Base-by-base conservation (phyloP, 495 filamentous ascomycete genomes). In the Neurospora sp. region DNA sequence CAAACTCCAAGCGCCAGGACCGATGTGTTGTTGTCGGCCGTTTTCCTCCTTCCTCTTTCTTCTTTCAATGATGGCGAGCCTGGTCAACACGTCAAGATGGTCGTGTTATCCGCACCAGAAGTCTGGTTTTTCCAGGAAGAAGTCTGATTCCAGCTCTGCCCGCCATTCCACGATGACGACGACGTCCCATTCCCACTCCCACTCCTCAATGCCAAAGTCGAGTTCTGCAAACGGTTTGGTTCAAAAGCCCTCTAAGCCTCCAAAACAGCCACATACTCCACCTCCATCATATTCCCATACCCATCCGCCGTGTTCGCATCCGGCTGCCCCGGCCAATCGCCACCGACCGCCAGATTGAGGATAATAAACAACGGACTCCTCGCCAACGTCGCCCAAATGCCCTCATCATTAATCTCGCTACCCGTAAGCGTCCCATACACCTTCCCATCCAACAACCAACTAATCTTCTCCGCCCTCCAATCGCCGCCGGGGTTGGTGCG, bases 301-400 rank as follows among this genome's bases (percentile, higher is more conserved):
- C 84, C 81, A 72, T 80, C 82, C 5, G 72, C 45, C 13, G 85
- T 86, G 42, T 74, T 73, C n/a, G 34, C 74, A 70, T 80, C 80
- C 38, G 79, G 79, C 36, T 36, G 42, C 4, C 77, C 81, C 10
- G 81, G 80, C 79, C 84, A 88, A 70, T 79, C 75, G 0, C 86
- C 86, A 11, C 86, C 86, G 45, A 87, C 84, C 21, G 86, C 86
- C 21, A 88, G 77, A 71, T 88, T 87, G 37, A 88, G 73, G 39
- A 84, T 81, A 28, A 88, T 72, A 74, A 84, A 86, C 79, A 86
- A 73, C 13, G 84, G 83, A 42, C 79, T 83, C 73, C 84, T 83
- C 19, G 85, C 85, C 39, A 88, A 74, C 19, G 82, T 82, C 1
- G 73, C 79, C 86, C 85, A 87, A 31, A 83, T 71, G 5, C 77